Percentiles rank a stretch among this genome's conserved stretches.
phyloP scores from a whole-genome alignment of 345 rosid genomes.

The Sonneratia alba region DNA sequence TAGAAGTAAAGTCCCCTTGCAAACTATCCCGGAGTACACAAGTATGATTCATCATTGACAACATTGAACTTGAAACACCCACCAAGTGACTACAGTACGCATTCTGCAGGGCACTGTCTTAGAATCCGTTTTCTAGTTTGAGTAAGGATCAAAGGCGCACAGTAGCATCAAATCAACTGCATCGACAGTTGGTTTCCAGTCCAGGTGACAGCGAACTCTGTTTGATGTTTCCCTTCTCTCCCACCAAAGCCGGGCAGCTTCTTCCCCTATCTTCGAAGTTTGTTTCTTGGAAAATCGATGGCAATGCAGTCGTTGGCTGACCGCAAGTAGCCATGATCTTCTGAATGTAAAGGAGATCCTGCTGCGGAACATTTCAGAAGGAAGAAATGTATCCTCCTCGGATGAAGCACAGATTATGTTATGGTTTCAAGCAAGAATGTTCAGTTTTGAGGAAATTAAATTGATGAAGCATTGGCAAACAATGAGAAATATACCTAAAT shows the following conservation, averaged over 20 bases:
- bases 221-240: slow-evolving; percentile 14
- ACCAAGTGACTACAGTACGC: slow-evolving; percentile 22
- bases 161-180: slow-evolving; percentile 15
- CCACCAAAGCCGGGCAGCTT: slow-evolving; percentile 17
- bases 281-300: slow-evolving; percentile 11
- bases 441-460: slow-evolving; percentile 16
- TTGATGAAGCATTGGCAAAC: slow-evolving; percentile 10
- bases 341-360: slow-evolving; percentile 24
- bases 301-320: no score
- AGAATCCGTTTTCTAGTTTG: slow-evolving; percentile 15
- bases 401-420: slow-evolving; percentile 27
- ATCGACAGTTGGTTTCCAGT: slow-evolving; percentile 13
- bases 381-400: slow-evolving; percentile 24
- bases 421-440: slow-evolving; percentile 23
- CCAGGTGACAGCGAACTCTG: slow-evolving; percentile 9
- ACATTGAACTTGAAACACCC: slow-evolving; percentile 21
- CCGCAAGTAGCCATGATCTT: slow-evolving; percentile 9
- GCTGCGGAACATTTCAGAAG: slow-evolving; percentile 17
- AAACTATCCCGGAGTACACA: slow-evolving; percentile 20
- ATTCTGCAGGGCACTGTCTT: slow-evolving; percentile 24
- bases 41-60: slow-evolving; percentile 24
- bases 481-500: slow-evolving; percentile 22
- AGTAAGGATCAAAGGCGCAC: slow-evolving; percentile 20
- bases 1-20: slow-evolving; percentile 22
- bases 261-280: slow-evolving; percentile 10